These are phyloP conservation scores for Phytophthora pinifolia DNA, from an alignment of 352 stramenopile genomes.

Conservation along the genomic window DNA sequence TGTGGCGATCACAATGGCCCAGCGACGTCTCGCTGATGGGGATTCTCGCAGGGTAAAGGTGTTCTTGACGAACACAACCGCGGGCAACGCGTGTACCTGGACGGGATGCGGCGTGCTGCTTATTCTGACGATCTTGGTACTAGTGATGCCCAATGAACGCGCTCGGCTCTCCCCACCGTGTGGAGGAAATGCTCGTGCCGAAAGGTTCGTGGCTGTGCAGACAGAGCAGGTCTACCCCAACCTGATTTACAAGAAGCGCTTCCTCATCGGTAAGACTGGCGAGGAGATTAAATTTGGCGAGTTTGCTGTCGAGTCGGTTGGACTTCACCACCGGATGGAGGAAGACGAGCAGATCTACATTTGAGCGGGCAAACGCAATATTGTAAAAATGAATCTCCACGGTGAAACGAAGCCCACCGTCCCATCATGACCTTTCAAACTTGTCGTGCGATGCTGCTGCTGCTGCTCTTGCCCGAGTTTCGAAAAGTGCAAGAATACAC, in stretches of 20 bases:
- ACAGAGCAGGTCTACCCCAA: conserved; percentile 77
- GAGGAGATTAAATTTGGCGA: conserved; percentile 75
- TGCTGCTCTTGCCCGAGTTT: conserved; percentile 2
- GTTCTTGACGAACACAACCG: conserved; percentile 59
- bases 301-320: conserved; percentile 64
- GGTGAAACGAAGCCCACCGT: conserved; percentile 4
- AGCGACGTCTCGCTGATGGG: conserved; percentile 31
- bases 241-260: conserved; percentile 79
- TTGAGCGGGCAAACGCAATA: conserved; percentile 18
- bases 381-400: conserved; percentile 15
- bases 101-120: conserved; percentile 43
- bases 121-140: conserved; percentile 47
- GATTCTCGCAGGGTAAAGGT: conserved; percentile 34
- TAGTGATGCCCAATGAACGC: conserved; percentile 55
- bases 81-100: conserved; percentile 54
- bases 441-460: not conserved
- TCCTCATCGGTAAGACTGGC: conserved; percentile 66
- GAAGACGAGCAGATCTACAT: conserved; percentile 69
- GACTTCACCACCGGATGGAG: conserved; percentile 67
- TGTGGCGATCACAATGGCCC: conserved; percentile 14
- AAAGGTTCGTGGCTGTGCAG: conserved; percentile 67
- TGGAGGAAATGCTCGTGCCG: conserved; percentile 54
- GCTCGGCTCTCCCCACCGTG: conserved; percentile 46
- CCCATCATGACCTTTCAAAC: conserved; percentile 1
- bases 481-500: conserved; percentile 10